Evolutionary conservation across 345 rosid species (phyloP).

Genomic region (Eutrema heterophyllum): DNA sequence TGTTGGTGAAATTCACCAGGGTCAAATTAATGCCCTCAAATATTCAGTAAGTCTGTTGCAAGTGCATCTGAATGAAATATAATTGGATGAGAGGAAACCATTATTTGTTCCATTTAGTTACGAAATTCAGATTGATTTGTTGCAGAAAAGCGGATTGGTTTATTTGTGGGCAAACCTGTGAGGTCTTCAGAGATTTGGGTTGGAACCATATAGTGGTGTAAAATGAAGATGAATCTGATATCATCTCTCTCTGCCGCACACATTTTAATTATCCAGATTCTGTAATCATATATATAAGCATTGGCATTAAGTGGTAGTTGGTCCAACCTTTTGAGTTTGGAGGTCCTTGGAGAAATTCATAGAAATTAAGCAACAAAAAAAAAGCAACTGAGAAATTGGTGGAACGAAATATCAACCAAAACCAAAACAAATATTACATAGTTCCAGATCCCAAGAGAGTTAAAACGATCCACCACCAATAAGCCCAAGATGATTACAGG

Average conservation of each 20-base stretch:
- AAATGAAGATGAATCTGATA: no score
- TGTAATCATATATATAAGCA: neutral
- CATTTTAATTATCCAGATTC: neutral
- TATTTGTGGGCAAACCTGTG: no score
- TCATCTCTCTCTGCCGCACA: no score
- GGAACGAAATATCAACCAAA: neutral
- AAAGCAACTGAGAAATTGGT: neutral
- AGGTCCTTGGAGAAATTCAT: neutral
- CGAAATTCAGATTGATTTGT: no score
- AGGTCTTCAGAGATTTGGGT: no score
- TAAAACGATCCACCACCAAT: neutral
- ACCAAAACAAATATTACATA: neutral
- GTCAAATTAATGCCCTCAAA: no score
- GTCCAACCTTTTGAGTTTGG: neutral
- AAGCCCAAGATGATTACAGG: neutral
- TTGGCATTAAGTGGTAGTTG: neutral
- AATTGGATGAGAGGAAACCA: no score
- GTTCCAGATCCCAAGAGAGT: neutral
- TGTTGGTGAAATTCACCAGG: neutral
- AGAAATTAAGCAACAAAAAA: neutral
- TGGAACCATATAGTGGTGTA: no score
- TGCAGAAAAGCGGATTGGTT: no score
- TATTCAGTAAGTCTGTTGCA: no score
- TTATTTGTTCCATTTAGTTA: no score
- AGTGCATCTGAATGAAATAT: neutral